phyloP scores from a whole-genome alignment of 2,329 filamentous ascomycete genomes.

The Mycogone perniciosa region DNA sequence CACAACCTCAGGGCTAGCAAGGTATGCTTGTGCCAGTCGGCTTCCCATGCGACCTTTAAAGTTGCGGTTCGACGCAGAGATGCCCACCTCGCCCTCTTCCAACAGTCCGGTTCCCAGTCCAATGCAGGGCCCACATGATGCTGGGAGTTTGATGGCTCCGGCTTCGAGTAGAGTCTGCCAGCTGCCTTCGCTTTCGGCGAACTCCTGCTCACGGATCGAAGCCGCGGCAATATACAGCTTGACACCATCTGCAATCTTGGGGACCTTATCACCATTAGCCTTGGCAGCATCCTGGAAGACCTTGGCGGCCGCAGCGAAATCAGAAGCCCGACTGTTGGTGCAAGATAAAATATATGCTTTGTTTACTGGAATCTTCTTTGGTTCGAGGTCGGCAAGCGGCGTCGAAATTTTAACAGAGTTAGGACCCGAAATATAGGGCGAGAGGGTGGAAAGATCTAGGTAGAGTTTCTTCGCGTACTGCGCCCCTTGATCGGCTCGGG shows the following conservation, averaged over 20 bases:
- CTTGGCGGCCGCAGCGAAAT: slow-evolving; percentile 70
- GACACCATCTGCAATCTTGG: slow-evolving; percentile 69
- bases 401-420: slow-evolving; percentile 68
- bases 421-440: slow-evolving; percentile 78
- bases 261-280: slow-evolving; percentile 50
- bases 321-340: slow-evolving; percentile 78
- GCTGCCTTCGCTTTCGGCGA: slow-evolving; percentile 72
- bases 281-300: slow-evolving; percentile 75
- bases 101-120: slow-evolving; percentile 73
- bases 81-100: slow-evolving; percentile 79
- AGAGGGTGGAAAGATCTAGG: slow-evolving; percentile 74
- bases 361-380: neutral
- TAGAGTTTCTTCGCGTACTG: slow-evolving; percentile 78
- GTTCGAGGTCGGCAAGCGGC: slow-evolving; percentile 1
- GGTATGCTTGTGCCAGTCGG: slow-evolving; percentile 64
- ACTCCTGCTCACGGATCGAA: slow-evolving; percentile 63
- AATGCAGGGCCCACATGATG: slow-evolving; percentile 81
- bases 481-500: slow-evolving; percentile 68
- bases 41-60: slow-evolving; percentile 71
- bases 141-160: slow-evolving; percentile 64
- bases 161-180: slow-evolving; percentile 80
- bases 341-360: slow-evolving; percentile 61
- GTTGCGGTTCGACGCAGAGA: slow-evolving; percentile 78
- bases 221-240: slow-evolving; percentile 86
- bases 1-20: slow-evolving; percentile 84